Conservation (phyloP, 352 stramenopile species). For the Phytophthora chlamydospora region DNA sequence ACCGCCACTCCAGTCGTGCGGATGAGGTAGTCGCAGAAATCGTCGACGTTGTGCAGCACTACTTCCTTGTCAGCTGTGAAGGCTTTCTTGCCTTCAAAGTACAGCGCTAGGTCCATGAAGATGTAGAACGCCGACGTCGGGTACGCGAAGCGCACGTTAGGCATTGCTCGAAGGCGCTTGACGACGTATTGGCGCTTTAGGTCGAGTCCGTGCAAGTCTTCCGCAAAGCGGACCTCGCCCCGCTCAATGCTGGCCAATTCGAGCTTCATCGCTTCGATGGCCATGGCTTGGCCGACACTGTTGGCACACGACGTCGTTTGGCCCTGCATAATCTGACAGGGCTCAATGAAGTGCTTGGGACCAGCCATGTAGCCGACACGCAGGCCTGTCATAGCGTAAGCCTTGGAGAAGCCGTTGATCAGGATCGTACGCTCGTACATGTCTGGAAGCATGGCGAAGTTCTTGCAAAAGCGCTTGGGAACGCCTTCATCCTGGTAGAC, state of each 20-base stretch:
- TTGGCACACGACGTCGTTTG: conserved; percentile 96
- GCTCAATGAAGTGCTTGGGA: conserved; percentile 77
- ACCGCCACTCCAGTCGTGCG: conserved; percentile 92
- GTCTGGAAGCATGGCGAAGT: conserved; percentile 66
- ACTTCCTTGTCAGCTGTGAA: conserved; percentile 35
- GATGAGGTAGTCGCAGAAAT: conserved; percentile 93
- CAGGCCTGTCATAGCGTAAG: conserved; percentile 96
- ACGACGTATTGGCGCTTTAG: conserved; percentile 92
- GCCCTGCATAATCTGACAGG: conserved; percentile 92
- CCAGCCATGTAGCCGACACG: conserved; percentile 92
- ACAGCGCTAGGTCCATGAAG: conserved; percentile 88
- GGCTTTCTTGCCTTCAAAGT: conserved; percentile 65
- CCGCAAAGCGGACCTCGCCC: conserved; percentile 50
- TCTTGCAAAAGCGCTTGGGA: conserved; percentile 59
- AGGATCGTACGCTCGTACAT: conserved; percentile 93
- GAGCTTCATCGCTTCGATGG: conserved; percentile 87
- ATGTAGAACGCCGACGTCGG: conserved; percentile 95
- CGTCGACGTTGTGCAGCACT: conserved; percentile 49
- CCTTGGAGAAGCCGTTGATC: conserved; percentile 98
- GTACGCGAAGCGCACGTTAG: conserved; percentile 74
- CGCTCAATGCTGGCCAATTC: conserved; percentile 56
- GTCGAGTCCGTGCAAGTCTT: conserved; percentile 49
- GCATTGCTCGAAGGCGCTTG: conserved; percentile 79
- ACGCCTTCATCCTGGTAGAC: conserved; percentile 85
- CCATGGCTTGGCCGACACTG: conserved; percentile 91